These are phyloP conservation scores for Firmiana major DNA, from an alignment of 345 rosid genomes.

Conservation along the genomic window DNA sequence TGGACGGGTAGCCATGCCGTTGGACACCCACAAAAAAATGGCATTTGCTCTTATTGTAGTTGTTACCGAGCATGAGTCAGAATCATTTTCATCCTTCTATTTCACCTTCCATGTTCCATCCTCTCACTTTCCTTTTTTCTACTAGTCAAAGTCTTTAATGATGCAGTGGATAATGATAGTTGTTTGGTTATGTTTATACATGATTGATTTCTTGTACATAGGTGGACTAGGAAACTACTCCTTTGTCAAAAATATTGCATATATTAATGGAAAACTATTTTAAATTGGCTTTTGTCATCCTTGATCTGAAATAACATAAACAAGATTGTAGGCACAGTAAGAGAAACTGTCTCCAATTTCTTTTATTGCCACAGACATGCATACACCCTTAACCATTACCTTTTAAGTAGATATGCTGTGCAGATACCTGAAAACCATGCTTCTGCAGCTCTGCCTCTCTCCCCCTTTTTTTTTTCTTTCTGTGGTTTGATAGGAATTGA, in stretches of 20 bases:
- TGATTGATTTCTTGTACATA: not conserved
- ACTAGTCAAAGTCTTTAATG: not conserved
- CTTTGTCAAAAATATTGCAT: not conserved
- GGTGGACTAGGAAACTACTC: not conserved
- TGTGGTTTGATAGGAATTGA: not conserved
- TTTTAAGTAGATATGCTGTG: not conserved
- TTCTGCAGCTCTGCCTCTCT: not conserved
- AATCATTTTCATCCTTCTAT: not conserved
- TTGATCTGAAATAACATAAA: not conserved
- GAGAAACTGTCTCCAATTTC: not conserved
- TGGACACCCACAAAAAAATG: not conserved
- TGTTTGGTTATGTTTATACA: not conserved
- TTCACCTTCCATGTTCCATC: not conserved
- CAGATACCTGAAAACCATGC: not conserved
- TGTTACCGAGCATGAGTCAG: not conserved
- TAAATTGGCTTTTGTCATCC: not conserved
- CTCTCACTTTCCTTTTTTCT: not conserved
- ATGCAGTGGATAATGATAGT: not conserved
- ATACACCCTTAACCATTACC: not conserved
- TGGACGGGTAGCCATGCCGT: not conserved
- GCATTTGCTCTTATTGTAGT: not conserved
- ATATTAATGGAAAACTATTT: not conserved
- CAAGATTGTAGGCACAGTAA: not conserved
- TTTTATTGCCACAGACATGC: not conserved
- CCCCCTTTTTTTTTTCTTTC: not conserved